Evolutionary conservation across 495 filamentous ascomycete species (phyloP).

Genomic region (Xylaria scruposa): DNA sequence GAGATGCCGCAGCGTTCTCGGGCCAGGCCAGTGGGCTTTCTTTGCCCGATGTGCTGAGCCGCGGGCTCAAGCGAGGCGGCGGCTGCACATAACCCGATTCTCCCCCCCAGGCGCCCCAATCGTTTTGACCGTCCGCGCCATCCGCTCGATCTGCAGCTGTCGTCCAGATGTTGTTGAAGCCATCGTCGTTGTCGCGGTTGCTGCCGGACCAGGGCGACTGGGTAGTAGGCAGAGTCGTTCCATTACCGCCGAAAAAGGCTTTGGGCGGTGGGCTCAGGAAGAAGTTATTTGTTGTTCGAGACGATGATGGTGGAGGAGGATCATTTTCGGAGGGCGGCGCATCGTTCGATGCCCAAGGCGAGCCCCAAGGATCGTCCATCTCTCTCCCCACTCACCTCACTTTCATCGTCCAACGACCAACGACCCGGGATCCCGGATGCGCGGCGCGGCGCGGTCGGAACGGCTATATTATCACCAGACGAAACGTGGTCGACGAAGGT

Average conservation of each 20-base stretch:
- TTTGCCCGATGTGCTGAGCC: conserved; percentile 38
- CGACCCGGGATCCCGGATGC: conserved; percentile 12
- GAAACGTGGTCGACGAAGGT: background rate
- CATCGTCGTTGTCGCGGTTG: conserved; percentile 46
- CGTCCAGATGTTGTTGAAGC: conserved; percentile 53
- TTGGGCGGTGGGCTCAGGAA: conserved; percentile 53
- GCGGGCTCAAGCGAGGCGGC: conserved; percentile 42
- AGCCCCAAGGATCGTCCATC: conserved; percentile 67
- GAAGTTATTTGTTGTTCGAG: conserved; percentile 37
- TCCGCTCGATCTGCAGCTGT: conserved; percentile 35
- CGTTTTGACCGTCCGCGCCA: conserved; percentile 32
- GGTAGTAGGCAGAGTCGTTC: conserved; percentile 37
- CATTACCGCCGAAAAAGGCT: conserved; percentile 48
- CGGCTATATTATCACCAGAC: conserved; percentile 5
- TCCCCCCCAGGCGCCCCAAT: conserved; percentile 47
- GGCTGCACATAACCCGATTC: conserved; percentile 37
- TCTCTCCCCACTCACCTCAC: conserved; percentile 29
- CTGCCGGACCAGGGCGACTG: conserved; percentile 57
- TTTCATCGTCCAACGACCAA: conserved; percentile 20
- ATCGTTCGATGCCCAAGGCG: conserved; percentile 54
- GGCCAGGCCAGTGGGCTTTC: conserved; percentile 51
- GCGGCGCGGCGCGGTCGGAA: conserved; percentile 17
- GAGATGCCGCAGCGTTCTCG: conserved; percentile 43
- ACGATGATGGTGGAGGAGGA: conserved; percentile 37
- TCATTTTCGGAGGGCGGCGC: conserved; percentile 38